These are phyloP conservation scores for Fraxinus dipetala DNA, from an alignment of 305 asterid species.

Conservation along the genomic window DNA sequence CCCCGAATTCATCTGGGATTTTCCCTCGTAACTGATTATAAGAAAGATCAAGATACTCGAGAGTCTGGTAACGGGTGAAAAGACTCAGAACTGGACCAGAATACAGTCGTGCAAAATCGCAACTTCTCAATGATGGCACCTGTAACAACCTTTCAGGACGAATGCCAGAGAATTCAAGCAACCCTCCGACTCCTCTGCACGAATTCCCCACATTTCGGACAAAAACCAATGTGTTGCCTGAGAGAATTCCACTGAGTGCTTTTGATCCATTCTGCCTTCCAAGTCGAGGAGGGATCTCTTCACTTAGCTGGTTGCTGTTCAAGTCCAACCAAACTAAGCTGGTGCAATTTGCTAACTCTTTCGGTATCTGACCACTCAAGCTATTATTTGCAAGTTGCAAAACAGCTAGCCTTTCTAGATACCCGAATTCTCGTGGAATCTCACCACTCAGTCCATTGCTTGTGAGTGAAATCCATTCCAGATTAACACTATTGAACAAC, in stretches of 20 bases:
- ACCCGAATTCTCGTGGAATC: slow-evolving; percentile 57
- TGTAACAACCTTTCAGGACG: slow-evolving; percentile 72
- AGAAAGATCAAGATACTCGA: slow-evolving; percentile 86
- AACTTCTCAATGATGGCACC: slow-evolving; percentile 67
- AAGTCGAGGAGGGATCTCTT: slow-evolving; percentile 72
- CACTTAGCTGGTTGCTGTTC: slow-evolving; percentile 61
- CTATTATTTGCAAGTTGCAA: slow-evolving; percentile 77
- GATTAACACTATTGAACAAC: slow-evolving; percentile 52
- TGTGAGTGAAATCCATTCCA: slow-evolving; percentile 84
- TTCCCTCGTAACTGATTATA: slow-evolving; percentile 78
- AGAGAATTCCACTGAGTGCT: slow-evolving; percentile 68
- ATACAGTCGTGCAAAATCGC: slow-evolving; percentile 72
- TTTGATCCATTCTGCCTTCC: slow-evolving; percentile 79
- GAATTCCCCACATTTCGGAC: slow-evolving; percentile 81
- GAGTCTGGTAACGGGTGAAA: slow-evolving; percentile 70
- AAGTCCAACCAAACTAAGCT: slow-evolving; percentile 83
- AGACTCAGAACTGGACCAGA: slow-evolving; percentile 79
- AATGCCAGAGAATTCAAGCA: slow-evolving; percentile 80
- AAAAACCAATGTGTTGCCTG: slow-evolving; percentile 80
- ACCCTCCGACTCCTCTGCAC: slow-evolving; percentile 88
- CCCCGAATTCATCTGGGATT: slow-evolving; percentile 82
- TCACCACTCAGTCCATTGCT: slow-evolving; percentile 69
- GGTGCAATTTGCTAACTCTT: slow-evolving; percentile 60
- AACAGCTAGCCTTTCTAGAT: slow-evolving; percentile 65
- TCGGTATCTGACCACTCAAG: slow-evolving; percentile 69